Percentiles rank a stretch among this genome's conserved stretches.
Conservation (phyloP, 2,329 filamentous ascomycete genomes). For the Calonectria pseudoturangicola region DNA sequence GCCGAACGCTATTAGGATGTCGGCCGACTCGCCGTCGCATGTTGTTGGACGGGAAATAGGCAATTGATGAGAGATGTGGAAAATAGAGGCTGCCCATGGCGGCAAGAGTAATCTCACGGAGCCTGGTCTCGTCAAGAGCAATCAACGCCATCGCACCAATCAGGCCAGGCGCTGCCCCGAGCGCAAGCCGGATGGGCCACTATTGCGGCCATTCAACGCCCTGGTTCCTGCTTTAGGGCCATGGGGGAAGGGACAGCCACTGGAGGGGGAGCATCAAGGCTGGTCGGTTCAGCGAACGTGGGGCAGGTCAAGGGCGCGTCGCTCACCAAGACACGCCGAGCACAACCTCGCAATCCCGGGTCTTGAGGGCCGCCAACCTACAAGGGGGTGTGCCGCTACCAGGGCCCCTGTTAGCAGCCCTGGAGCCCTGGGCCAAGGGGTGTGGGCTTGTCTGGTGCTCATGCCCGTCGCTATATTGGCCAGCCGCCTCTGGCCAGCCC, state of each 20-base stretch:
- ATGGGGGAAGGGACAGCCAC: slow-evolving; percentile 18
- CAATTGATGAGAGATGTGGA: slow-evolving; percentile 31
- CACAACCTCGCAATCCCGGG: slow-evolving; percentile 24
- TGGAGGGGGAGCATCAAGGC: slow-evolving; percentile 22
- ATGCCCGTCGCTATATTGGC: slow-evolving; percentile 42
- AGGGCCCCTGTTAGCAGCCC: slow-evolving; percentile 23
- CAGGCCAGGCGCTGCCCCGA: slow-evolving; percentile 34
- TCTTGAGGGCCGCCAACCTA: slow-evolving; percentile 16
- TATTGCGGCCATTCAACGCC: slow-evolving; percentile 48
- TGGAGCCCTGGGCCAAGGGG: slow-evolving; percentile 30
- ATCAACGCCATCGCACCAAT: slow-evolving; percentile 52
- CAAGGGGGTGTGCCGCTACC: slow-evolving; percentile 33
- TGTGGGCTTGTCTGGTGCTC: slow-evolving; percentile 34
- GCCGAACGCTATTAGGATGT: slow-evolving; percentile 23
- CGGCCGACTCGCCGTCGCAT: slow-evolving; percentile 25
- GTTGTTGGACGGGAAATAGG: slow-evolving; percentile 29
- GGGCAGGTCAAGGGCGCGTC: slow-evolving; percentile 24
- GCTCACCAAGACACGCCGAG: slow-evolving; percentile 20
- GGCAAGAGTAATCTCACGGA: slow-evolving; percentile 54
- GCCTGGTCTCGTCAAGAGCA: slow-evolving; percentile 52
- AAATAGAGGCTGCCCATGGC: slow-evolving; percentile 50
- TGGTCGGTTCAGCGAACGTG: slow-evolving; percentile 17
- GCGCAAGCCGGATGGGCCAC: slow-evolving; percentile 40
- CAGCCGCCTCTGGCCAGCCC: slow-evolving; percentile 39
- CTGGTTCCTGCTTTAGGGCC: slow-evolving; percentile 44